A percentile compares a stretch with the other conserved stretches of the same genome.
These are phyloP conservation scores for Cercospora berteroae DNA, from an alignment of 2,329 filamentous ascomycete species.

Conservation along the genomic window DNA sequence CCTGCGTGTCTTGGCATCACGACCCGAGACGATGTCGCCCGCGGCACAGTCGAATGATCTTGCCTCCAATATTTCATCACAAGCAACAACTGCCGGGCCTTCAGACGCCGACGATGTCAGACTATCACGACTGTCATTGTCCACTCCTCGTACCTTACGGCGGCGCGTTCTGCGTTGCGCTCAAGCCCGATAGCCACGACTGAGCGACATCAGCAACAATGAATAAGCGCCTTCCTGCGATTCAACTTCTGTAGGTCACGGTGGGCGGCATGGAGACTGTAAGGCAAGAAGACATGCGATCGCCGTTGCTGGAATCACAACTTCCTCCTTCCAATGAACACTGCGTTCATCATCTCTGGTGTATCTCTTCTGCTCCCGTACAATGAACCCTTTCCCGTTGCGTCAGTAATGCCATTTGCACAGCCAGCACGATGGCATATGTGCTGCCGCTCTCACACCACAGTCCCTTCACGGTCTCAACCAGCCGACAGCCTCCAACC, in stretches of 20 bases:
- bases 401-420: neutral
- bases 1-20: neutral
- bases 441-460: conserved; percentile 4
- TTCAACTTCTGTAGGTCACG: neutral
- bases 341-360: neutral
- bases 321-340: neutral
- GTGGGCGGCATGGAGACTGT: neutral
- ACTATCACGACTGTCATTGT: neutral
- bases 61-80: neutral
- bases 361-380: neutral
- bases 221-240: neutral
- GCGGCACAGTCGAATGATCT: neutral
- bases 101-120: neutral
- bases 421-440: conserved; percentile 3
- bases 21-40: neutral
- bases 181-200: neutral
- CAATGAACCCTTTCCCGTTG: neutral
- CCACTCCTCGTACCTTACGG: neutral
- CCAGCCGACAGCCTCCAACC: neutral
- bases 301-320: neutral
- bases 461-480: conserved; percentile 5
- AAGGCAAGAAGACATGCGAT: neutral
- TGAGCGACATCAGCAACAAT: neutral
- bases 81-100: neutral
- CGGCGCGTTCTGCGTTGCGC: neutral